Evolutionary conservation across 768 basidiomycete genomes (phyloP), one percentile per base, ranked within the genome.

Genomic region (Xerocomus potaroensis): DNA sequence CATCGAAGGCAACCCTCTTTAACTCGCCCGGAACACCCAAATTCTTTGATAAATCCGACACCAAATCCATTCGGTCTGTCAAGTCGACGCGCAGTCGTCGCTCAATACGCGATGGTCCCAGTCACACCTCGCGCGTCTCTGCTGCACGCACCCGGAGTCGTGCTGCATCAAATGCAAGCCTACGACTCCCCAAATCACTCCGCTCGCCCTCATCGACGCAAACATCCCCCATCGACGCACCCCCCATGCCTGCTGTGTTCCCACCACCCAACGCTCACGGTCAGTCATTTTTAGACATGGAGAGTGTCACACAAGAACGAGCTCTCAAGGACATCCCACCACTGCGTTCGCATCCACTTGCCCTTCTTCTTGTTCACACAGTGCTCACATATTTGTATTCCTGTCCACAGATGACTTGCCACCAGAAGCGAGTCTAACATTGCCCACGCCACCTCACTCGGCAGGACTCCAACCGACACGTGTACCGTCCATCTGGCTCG

Each of bases 131-230:
- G 30, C 71, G 75, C 8, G 72, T 90, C 3, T 74, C 75, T 5
- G 81, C 87, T 5, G 87, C 88, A 1, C 77, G 78, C 47, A 76
- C 69, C 48, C 76, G 86, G 32, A 85, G 83, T 60, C 70, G 72
- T 34, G 73, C 83, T 2, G 72, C 78, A 8, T 86, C 84, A 5
- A 79, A 82, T 53, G 75, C 79, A 19, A 87, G 83, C 57, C 66
- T 90, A 8, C 78, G 87, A 1, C 67, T 87, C 19, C 81, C 79
- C 0, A 67, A 66, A 49, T 41, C 71, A 40, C 40, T 68, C 31
- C 59, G 62, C 18, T 53, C 59, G 2, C n/a, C 49, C 47, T 4
- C 68, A 57, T n/a, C 72, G 56, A 22, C 70, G 62, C 29, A 64
- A 66, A 2, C 70, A 61, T 14, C 67, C 63, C 45, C 58, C 64